These are phyloP conservation scores for Coemansia sp. DNA, from an alignment of 192 early-diverging fungal species.

Conservation along the genomic window DNA sequence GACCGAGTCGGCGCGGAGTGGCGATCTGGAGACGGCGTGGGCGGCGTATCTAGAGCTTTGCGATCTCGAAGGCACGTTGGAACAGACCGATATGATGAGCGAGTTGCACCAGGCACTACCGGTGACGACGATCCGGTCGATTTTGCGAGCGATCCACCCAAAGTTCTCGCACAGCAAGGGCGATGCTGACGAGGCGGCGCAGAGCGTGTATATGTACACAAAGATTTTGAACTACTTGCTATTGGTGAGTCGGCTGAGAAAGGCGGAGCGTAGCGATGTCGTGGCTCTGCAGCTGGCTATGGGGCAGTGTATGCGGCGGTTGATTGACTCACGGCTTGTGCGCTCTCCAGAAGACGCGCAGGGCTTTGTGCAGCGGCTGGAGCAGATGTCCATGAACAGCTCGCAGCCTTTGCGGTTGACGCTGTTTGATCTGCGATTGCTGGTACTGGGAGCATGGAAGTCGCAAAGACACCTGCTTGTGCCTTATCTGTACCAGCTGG, in stretches of 20 bases:
- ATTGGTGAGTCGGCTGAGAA: conserved; percentile 25
- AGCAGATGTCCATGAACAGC: conserved; percentile 26
- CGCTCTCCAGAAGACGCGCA: conserved; percentile 22
- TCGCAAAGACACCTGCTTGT: conserved; percentile 27
- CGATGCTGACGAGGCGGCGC: conserved; percentile 15
- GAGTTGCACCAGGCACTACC: conserved; percentile 20
- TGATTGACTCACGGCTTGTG: conserved; percentile 10
- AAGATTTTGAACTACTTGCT: conserved; percentile 43
- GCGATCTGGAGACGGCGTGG: conserved; percentile 29
- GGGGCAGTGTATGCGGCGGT: conserved; percentile 46
- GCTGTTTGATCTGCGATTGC: conserved; percentile 34
- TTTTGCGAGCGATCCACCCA: conserved; percentile 25
- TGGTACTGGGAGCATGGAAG: conserved; percentile 50
- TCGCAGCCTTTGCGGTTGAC: conserved; percentile 15
- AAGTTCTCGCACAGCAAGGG: conserved; percentile 1
- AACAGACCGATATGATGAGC: conserved; percentile 9
- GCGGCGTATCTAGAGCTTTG: conserved; percentile 27
- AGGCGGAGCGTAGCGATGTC: conserved; percentile 23
- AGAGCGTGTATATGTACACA: conserved; percentile 27
- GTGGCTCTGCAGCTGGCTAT: conserved; percentile 31
- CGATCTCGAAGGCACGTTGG: conserved; percentile 25
- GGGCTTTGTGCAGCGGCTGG: conserved; percentile 21
- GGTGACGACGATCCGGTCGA: background rate
- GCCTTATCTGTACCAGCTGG: conserved; percentile 38
- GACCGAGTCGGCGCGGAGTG: conserved; percentile 5